phyloP scores from a whole-genome alignment of 345 rosid genomes.

The Odontarrhena argentea region DNA sequence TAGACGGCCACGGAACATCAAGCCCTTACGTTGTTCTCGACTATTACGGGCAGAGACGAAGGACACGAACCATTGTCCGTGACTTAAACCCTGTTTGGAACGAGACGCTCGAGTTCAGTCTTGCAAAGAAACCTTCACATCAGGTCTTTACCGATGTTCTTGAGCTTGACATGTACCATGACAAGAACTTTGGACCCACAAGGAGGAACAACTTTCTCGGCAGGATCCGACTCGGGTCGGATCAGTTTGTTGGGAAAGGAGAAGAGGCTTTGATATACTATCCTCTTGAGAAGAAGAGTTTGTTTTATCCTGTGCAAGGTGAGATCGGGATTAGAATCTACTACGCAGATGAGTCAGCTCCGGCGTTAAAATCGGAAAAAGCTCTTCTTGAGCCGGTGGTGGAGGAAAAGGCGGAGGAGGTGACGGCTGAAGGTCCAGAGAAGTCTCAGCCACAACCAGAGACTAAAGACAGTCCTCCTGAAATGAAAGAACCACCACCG shows the following conservation, averaged over 20 bases:
- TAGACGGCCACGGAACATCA: constrained; percentile 85
- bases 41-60: constrained; percentile 75
- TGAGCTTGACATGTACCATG: constrained; percentile 76
- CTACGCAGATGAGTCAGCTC: constrained; percentile 53
- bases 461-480: constrained; percentile 5
- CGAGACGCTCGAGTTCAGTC: constrained; percentile 68
- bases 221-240: constrained; percentile 58
- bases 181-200: constrained; percentile 71
- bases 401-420: constrained; percentile 42
- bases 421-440: constrained; percentile 11
- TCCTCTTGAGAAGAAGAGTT: constrained; percentile 60
- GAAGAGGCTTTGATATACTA: constrained; percentile 86
- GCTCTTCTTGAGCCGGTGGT: constrained; percentile 39
- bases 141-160: constrained; percentile 63
- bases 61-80: constrained; percentile 56
- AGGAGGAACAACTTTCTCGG: constrained; percentile 69
- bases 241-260: constrained; percentile 79
- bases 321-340: constrained; percentile 77
- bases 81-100: constrained; percentile 82
- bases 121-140: constrained; percentile 52
- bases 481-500: constrained; percentile 31
- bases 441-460: constrained; percentile 35
- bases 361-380: constrained; percentile 26
- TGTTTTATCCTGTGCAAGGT: constrained; percentile 65
- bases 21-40: constrained; percentile 84